phyloP scores from a whole-genome alignment of 2,329 filamentous ascomycete genomes.

The Annulohypoxylon truncatum region DNA sequence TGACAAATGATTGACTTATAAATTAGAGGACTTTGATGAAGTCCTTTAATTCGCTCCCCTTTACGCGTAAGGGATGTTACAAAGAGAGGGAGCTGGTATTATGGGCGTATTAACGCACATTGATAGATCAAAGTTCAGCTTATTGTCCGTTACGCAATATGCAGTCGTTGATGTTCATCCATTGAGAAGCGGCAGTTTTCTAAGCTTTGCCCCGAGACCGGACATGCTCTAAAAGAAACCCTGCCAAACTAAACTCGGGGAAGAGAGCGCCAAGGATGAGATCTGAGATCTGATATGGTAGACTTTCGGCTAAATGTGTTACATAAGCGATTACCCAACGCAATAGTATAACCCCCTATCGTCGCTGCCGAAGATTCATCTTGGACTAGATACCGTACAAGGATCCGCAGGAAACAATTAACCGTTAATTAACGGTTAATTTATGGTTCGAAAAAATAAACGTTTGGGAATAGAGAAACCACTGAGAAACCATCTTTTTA shows the following conservation, averaged over 20 bases:
- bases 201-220: conserved; percentile 31
- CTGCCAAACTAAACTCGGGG: conserved; percentile 9
- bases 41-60: conserved; percentile 4
- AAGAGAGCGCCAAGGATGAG: not conserved
- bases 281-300: conserved; percentile 1
- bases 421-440: too few relatives aligned
- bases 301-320: not conserved
- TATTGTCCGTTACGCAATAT: conserved; percentile 2
- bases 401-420: too few relatives aligned
- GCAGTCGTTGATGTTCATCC: not conserved
- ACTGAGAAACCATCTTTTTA: too few relatives aligned
- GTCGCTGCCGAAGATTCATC: too few relatives aligned
- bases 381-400: too few relatives aligned
- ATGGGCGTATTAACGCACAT: conserved; percentile 11
- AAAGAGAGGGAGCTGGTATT: conserved; percentile 21
- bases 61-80: conserved; percentile 7
- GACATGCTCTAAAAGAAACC: conserved; percentile 18
- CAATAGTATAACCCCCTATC: too few relatives aligned
- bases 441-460: too few relatives aligned
- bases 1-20: not conserved
- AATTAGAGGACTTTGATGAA: not conserved
- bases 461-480: too few relatives aligned
- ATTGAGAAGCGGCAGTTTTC: conserved; percentile 16
- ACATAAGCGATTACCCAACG: not conserved
- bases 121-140: conserved; percentile 16